These are phyloP conservation scores for Fagopyrum tataricum DNA, from an alignment of 148 eudicot genomes.

Conservation along the genomic window DNA sequence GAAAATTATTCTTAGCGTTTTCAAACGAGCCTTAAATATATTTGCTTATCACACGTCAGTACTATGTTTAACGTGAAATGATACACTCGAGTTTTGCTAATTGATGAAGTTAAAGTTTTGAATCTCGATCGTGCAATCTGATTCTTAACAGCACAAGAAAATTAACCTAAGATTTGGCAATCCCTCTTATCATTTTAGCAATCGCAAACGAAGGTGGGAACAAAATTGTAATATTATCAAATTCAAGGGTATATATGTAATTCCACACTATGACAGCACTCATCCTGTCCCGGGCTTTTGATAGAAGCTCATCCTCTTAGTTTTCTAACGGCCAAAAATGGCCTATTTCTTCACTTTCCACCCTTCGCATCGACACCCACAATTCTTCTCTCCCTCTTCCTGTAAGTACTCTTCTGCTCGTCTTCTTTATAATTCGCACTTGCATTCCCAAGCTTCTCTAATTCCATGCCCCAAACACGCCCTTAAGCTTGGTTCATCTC, in stretches of 20 bases:
- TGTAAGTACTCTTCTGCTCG: slow-evolving; percentile 44
- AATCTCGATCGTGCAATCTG: too few relatives aligned
- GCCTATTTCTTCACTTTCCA: slow-evolving; percentile 40
- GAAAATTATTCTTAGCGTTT: too few relatives aligned
- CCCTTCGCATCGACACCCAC: slow-evolving; percentile 35
- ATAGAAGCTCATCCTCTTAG: slow-evolving; percentile 16
- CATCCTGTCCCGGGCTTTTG: slow-evolving; percentile 15
- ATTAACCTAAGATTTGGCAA: too few relatives aligned
- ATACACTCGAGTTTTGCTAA: too few relatives aligned
- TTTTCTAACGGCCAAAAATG: slow-evolving; percentile 61
- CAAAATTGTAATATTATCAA: neutral
- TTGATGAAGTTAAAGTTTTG: too few relatives aligned
- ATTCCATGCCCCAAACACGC: slow-evolving; percentile 30
- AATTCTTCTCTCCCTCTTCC: slow-evolving; percentile 26
- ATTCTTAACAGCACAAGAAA: too few relatives aligned
- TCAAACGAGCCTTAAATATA: too few relatives aligned
- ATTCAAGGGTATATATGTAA: slow-evolving; percentile 9
- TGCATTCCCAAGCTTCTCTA: slow-evolving; percentile 18
- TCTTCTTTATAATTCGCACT: slow-evolving; percentile 29
- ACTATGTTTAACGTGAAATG: too few relatives aligned
- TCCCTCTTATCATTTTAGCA: too few relatives aligned
- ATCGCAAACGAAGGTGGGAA: too few relatives aligned
- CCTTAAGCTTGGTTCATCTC: slow-evolving; percentile 24
- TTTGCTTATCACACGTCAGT: too few relatives aligned
- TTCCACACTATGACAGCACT: neutral